Percentiles rank a stretch among this genome's conserved stretches.
phyloP scores from a whole-genome alignment of 176 grass and related monocot genomes.

The Leersia perrieri region DNA sequence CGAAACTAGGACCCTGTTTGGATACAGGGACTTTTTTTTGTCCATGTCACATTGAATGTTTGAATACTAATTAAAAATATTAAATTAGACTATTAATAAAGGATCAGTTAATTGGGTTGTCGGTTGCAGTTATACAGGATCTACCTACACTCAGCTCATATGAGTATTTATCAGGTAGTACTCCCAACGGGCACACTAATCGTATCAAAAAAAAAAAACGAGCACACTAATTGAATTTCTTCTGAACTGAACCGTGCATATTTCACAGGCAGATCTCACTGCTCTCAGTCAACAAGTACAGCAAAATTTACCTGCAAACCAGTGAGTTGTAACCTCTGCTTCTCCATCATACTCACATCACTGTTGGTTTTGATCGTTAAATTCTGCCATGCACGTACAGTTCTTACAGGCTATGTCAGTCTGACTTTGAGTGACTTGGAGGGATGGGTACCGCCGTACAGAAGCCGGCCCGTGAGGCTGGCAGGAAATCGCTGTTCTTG shows the following conservation, averaged over 20 bases:
- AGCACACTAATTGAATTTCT: neutral
- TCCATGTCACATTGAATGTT: too few species aligned
- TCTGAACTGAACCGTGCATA: neutral
- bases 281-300: neutral
- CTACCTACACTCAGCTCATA: neutral
- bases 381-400: conserved; percentile 30
- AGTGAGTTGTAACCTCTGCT: neutral
- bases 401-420: neutral
- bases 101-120: neutral
- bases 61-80: too few species aligned
- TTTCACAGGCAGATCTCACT: neutral
- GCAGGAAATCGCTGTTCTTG: neutral
- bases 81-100: too few species aligned
- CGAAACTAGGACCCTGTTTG: neutral
- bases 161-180: neutral
- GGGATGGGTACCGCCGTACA: neutral
- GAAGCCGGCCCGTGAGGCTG: neutral
- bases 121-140: neutral
- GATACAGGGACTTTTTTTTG: too few species aligned
- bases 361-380: conserved; percentile 1
- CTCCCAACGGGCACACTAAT: neutral
- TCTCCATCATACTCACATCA: neutral
- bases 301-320: neutral
- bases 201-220: too few species aligned
- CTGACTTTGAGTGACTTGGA: conserved; percentile 33